Percentiles rank a stretch among this genome's conserved stretches.
Conservation (phyloP, 192 early-diverging fungal species). For the Dispira simplex region DNA sequence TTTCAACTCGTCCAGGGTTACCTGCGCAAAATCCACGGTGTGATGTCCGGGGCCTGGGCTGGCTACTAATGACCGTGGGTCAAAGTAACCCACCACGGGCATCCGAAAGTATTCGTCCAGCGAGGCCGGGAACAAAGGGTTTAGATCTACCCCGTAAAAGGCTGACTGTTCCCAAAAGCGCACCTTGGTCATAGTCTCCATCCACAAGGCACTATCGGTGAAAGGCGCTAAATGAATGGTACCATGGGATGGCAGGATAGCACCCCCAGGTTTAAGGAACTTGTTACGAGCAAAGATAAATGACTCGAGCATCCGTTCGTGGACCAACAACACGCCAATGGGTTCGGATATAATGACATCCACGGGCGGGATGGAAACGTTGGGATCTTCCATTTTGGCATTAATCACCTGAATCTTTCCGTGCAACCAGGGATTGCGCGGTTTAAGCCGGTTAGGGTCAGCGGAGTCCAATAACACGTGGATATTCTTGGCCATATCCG, state of each 20-base stretch:
- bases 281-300: slow-evolving; percentile 43
- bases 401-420: slow-evolving; percentile 69
- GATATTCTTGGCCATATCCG: slow-evolving; percentile 88
- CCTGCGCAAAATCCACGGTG: slow-evolving; percentile 71
- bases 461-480: slow-evolving; percentile 54
- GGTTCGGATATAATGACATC: slow-evolving; percentile 96
- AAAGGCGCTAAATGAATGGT: slow-evolving; percentile 82
- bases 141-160: slow-evolving; percentile 91
- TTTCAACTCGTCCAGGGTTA: slow-evolving; percentile 58
- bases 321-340: slow-evolving; percentile 91
- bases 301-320: slow-evolving; percentile 81
- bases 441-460: slow-evolving; percentile 29
- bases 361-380: slow-evolving; percentile 54
- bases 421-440: slow-evolving; percentile 53
- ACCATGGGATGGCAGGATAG: slow-evolving; percentile 80
- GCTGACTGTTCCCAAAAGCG: slow-evolving; percentile 71
- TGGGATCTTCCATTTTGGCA: slow-evolving; percentile 78
- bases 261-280: slow-evolving; percentile 85
- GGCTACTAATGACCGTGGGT: slow-evolving; percentile 52
- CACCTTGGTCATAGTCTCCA: slow-evolving; percentile 86
- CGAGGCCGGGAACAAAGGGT: slow-evolving; percentile 64
- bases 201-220: slow-evolving; percentile 63
- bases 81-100: slow-evolving; percentile 91
- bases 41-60: slow-evolving; percentile 31
- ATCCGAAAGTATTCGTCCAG: slow-evolving; percentile 66